A percentile compares a stretch with the other conserved stretches of the same genome.
These are phyloP conservation scores for Aureobasidium sp. DNA, from an alignment of 2,329 filamentous ascomycete genomes.

Conservation along the genomic window DNA sequence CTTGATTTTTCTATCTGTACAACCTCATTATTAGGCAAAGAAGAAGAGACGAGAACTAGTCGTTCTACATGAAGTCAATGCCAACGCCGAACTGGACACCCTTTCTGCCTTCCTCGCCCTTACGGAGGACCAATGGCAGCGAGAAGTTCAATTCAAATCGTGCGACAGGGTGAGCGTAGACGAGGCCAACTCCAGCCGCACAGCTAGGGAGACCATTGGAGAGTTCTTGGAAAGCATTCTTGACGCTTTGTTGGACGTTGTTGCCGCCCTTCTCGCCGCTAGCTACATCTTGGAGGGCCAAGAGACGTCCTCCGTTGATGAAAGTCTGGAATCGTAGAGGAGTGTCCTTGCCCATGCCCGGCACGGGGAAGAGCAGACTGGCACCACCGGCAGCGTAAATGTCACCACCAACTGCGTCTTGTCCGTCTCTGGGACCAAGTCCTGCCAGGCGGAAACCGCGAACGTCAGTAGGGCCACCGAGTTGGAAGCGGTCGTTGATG, in stretches of 20 bases:
- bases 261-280: constrained; percentile 39
- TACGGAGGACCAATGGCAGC: constrained; percentile 72
- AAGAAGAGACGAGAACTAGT: not conserved
- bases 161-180: constrained; percentile 91
- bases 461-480: constrained; percentile 90
- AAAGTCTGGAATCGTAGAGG: constrained; percentile 85
- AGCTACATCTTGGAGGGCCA: constrained; percentile 58
- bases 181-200: constrained; percentile 79
- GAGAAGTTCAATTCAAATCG: constrained; percentile 95
- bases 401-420: constrained; percentile 84
- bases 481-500: constrained; percentile 89
- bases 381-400: constrained; percentile 84
- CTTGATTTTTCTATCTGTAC: constrained; percentile 13
- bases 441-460: constrained; percentile 88
- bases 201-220: constrained; percentile 72
- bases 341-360: constrained; percentile 71
- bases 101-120: constrained; percentile 81
- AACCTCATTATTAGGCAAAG: not conserved
- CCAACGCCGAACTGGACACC: constrained; percentile 93
- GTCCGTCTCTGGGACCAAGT: constrained; percentile 78
- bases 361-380: constrained; percentile 78
- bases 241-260: constrained; percentile 49
- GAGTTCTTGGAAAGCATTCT: constrained; percentile 61
- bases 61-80: constrained; percentile 76
- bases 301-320: constrained; percentile 78